Evolutionary conservation across 2,329 filamentous ascomycete genomes (phyloP).

Genomic region (Paecilomyces sp.): DNA sequence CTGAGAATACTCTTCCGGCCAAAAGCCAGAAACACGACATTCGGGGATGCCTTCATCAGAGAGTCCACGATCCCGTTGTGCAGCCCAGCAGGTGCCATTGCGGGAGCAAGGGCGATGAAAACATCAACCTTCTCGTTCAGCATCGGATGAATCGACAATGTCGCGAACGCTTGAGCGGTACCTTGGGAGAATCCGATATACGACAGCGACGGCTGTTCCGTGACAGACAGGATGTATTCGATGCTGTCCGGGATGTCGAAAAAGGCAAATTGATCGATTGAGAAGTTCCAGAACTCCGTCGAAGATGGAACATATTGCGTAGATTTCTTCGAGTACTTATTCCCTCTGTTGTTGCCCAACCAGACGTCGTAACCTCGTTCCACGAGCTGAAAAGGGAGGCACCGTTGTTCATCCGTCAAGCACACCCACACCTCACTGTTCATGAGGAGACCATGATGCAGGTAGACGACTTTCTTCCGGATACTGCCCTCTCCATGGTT

Average conservation of each 20-base stretch:
- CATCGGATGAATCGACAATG: constrained; percentile 82
- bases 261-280: constrained; percentile 96
- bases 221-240: constrained; percentile 79
- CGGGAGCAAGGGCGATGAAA: constrained; percentile 90
- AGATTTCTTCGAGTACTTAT: constrained; percentile 98
- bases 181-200: constrained; percentile 98
- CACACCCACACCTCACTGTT: constrained; percentile 99
- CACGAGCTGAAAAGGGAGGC: constrained; percentile 80
- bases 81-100: constrained; percentile 90
- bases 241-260: constrained; percentile 96
- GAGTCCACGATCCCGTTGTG: constrained; percentile 88
- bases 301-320: constrained; percentile 68
- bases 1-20: constrained; percentile 85
- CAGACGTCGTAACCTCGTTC: constrained; percentile 94
- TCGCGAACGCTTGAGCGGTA: constrained; percentile 92
- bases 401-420: constrained; percentile 76
- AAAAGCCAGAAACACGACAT: constrained; percentile 87
- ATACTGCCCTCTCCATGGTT: constrained; percentile 60
- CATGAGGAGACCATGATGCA: constrained; percentile 96
- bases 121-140: constrained; percentile 92
- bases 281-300: constrained; percentile 88
- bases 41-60: constrained; percentile 85
- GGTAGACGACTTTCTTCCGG: constrained; percentile 79
- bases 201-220: constrained; percentile 73
- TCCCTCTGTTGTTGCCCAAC: constrained; percentile 95